Base-by-base conservation (phyloP, 1,139 yeast genomes). In the Candida sp. region DNA sequence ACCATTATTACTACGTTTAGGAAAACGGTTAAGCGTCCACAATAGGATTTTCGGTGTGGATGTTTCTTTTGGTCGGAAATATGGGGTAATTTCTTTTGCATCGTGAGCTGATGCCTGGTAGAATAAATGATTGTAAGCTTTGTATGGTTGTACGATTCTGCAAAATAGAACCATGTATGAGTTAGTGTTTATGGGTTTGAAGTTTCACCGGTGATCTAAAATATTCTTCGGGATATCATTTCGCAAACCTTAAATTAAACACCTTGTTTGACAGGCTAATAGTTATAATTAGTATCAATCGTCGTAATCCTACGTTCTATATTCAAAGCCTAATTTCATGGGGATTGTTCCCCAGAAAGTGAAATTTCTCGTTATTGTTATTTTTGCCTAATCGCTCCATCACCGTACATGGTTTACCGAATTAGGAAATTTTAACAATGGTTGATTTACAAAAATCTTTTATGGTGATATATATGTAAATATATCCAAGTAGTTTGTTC, bases 151-250 rank as follows among this genome's bases (percentile, higher is more conserved):
- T n/a, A n/a, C n/a, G n/a, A n/a, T n/a, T n/a, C n/a, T n/a, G n/a
- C n/a, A n/a, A 41, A 36, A 33, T 22, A 37, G 22, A 41, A 38
- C 30, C 8, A 7, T n/a, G 35, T 9, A 8, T 33, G n/a, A 33
- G n/a, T 33, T 7, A 12, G 38, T 25, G 35, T 11, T 6, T 6
- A 6, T 25, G 29, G 29, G 29, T 6, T 25, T 25, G 6, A 25
- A 25, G 29, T 25, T 25, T 25, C 29, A 25, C 6, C 29, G 29
- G 29, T 25, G 29, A 9, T 25, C 9, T 25, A 25, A 25, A 6
- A 9, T 25, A 25, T 6, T 6, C 29, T 6, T 25, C 29, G 6
- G 29, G 8, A 25, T 25, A n/a, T n/a, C n/a, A n/a, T n/a, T n/a
- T n/a, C n/a, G n/a, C n/a, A n/a, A n/a, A n/a, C n/a, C n/a, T n/a